Conservation (phyloP, 2,329 filamentous ascomycete species). For the Sporothrix humicola region DNA sequence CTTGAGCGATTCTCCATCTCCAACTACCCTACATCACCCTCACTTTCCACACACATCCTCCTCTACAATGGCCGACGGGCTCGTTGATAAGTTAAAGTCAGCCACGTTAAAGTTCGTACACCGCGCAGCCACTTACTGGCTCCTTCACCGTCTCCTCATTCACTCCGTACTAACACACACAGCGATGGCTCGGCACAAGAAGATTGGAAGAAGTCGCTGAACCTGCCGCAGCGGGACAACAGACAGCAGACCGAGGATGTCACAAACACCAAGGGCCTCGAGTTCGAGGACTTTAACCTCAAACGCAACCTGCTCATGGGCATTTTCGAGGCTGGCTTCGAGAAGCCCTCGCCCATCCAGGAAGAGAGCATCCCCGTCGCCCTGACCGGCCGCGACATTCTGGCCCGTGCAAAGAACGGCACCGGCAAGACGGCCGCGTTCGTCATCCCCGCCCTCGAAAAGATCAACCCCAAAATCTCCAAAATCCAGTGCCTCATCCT, state of each 20-base stretch:
- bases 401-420: conserved; percentile 96
- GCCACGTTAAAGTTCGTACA: conserved; percentile 52
- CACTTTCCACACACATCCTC: conserved; percentile 25
- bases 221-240: conserved; percentile 73
- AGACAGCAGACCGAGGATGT: conserved; percentile 87
- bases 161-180: conserved; percentile 32
- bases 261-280: conserved; percentile 93
- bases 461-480: conserved; percentile 93
- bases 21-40: background rate
- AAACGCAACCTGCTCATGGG: conserved; percentile 97
- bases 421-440: conserved; percentile 99
- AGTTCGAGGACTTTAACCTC: conserved; percentile 96
- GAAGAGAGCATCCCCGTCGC: conserved; percentile 98
- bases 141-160: background rate
- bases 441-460: conserved; percentile 91
- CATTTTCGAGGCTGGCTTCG: conserved; percentile 98
- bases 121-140: background rate
- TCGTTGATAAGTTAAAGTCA: conserved; percentile 61
- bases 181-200: conserved; percentile 59
- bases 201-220: conserved; percentile 77
- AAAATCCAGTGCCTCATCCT: conserved; percentile 97
- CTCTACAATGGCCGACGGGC: conserved; percentile 51
- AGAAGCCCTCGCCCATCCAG: conserved; percentile 98
- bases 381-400: conserved; percentile 90
- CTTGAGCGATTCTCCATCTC: background rate